Evolutionary conservation across 2,329 filamentous ascomycete species (phyloP).

Genomic region (Camillea tinctor): DNA sequence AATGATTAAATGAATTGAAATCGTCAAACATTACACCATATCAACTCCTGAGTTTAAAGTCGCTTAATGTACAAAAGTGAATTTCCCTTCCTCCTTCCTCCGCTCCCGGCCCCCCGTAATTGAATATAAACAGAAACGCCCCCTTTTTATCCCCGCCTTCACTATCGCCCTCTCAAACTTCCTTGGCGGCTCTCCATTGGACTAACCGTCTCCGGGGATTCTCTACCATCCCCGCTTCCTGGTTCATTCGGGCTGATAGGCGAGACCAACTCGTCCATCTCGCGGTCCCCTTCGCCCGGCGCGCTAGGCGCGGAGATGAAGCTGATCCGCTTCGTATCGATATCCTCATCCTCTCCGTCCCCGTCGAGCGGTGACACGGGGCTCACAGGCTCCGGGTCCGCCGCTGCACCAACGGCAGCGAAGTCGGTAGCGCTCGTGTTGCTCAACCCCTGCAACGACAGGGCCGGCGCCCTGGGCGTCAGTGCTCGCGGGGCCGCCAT

Average conservation of each 20-base stretch:
- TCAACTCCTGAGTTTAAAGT: not conserved
- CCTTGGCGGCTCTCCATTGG: constrained; percentile 20
- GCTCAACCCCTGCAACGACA: not conserved
- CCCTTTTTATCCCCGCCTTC: not conserved
- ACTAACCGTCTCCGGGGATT: constrained; percentile 19
- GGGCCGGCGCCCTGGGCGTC: not conserved
- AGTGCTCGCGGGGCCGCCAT: not conserved
- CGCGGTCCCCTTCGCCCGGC: not conserved
- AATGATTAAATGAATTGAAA: not conserved
- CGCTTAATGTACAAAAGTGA: not conserved
- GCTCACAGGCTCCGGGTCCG: not conserved
- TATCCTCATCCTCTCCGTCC: constrained; percentile 8
- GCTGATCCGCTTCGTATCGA: constrained; percentile 14
- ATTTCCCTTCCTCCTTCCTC: not conserved
- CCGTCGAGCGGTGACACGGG: constrained; percentile 22
- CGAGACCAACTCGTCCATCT: constrained; percentile 17
- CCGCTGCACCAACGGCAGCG: not conserved
- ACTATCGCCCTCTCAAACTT: constrained; percentile 13
- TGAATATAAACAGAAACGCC: not conserved
- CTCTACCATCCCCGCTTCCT: not conserved
- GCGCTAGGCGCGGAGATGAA: constrained; percentile 15
- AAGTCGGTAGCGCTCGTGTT: not conserved
- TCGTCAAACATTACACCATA: not conserved
- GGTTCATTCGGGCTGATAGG: constrained; percentile 15
- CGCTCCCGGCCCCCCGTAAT: not conserved